Percentiles rank a stretch among this genome's conserved stretches.
Conservation (phyloP, 1,284 basidiomycete genomes). For the Thecaphora frezii region DNA sequence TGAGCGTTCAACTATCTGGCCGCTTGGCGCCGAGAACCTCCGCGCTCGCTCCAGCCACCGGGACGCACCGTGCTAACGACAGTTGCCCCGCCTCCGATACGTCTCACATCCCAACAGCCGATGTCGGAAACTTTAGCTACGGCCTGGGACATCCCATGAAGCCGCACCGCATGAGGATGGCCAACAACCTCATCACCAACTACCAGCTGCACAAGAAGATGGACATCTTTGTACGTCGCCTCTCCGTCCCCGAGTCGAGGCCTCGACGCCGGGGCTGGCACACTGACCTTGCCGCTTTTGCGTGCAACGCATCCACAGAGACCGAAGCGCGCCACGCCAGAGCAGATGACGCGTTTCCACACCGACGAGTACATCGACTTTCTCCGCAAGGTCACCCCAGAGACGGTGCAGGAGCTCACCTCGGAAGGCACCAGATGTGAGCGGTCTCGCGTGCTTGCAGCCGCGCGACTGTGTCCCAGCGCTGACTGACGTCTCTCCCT, state of each 20-base stretch:
- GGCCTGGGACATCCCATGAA: slow-evolving; percentile 91
- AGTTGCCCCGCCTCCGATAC: neutral
- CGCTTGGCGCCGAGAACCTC: too few relatives aligned
- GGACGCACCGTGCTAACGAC: too few relatives aligned
- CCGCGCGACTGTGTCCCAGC: neutral
- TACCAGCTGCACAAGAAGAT: slow-evolving; percentile 88
- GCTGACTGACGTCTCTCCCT: neutral
- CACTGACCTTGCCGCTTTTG: too few relatives aligned
- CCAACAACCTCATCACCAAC: slow-evolving; percentile 85
- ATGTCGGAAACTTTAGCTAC: slow-evolving; percentile 81
- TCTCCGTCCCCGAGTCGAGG: too few relatives aligned
- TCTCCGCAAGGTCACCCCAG: slow-evolving; percentile 77
- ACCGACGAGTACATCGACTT: slow-evolving; percentile 98
- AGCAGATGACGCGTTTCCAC: slow-evolving; percentile 88
- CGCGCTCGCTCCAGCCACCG: neutral
- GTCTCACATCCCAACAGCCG: slow-evolving; percentile 54
- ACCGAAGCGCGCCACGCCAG: slow-evolving; percentile 76
- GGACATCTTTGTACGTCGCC: slow-evolving; percentile 72
- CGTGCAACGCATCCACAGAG: slow-evolving; percentile 63
- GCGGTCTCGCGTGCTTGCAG: neutral
- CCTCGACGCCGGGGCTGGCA: too few relatives aligned
- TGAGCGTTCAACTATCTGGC: too few relatives aligned
- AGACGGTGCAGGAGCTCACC: slow-evolving; percentile 65
- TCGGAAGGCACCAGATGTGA: slow-evolving; percentile 66
- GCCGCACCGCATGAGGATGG: slow-evolving; percentile 67